Conservation (phyloP, 306 rosid species). For the Gleditsia sinensis region DNA sequence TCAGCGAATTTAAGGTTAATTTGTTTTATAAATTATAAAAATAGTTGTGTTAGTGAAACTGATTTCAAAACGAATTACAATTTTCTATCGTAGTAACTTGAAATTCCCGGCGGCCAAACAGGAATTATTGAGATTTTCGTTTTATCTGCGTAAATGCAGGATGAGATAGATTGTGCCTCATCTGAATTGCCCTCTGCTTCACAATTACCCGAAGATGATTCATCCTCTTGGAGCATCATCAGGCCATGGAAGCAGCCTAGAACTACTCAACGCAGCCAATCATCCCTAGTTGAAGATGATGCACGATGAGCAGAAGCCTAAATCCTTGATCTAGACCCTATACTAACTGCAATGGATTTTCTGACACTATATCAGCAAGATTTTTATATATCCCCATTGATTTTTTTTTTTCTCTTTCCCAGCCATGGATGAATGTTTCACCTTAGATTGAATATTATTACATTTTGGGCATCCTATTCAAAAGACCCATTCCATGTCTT, state of each 20-base stretch:
- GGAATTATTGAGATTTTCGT: neutral
- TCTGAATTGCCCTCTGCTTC: slow-evolving; percentile 1
- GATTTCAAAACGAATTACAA: neutral
- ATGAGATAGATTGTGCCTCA: slow-evolving; percentile 17
- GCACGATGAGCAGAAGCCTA: neutral
- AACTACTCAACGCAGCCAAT: neutral
- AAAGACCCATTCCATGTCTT: too few species aligned
- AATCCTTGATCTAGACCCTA: neutral
- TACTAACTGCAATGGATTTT: neutral
- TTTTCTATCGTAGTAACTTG: neutral
- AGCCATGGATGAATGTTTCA: too few species aligned
- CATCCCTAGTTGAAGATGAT: neutral
- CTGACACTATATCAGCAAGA: neutral
- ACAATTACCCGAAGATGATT: slow-evolving; percentile 16
- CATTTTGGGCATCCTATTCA: too few species aligned
- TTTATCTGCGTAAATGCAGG: neutral
- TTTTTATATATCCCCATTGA: neutral
- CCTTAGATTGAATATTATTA: too few species aligned
- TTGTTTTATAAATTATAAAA: neutral
- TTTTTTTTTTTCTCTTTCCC: neutral
- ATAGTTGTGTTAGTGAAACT: neutral
- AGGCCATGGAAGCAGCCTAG: slow-evolving; percentile 21
- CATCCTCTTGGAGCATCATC: neutral
- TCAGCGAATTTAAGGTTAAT: neutral
- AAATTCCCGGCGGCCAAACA: neutral